Percentiles rank a stretch among this genome's conserved stretches.
Conservation (phyloP, 345 rosid genomes). For the Citropsis articulata region DNA sequence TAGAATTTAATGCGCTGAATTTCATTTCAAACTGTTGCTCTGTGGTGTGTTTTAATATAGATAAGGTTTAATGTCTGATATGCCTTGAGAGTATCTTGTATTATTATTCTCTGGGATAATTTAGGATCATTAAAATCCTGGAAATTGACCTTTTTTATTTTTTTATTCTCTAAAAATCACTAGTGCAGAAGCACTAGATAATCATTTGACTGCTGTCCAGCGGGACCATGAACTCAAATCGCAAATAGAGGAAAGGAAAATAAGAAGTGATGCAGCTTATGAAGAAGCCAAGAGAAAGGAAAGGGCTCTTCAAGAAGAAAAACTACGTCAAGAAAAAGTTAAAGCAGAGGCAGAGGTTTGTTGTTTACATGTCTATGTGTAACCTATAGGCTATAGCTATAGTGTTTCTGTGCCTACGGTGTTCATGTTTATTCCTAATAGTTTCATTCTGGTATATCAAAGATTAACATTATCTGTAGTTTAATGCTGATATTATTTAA, state of each 20-base stretch:
- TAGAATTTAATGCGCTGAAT: neutral
- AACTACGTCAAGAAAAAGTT: conserved; percentile 72
- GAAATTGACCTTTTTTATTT: conserved; percentile 18
- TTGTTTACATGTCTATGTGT: neutral
- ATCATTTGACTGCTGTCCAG: conserved; percentile 81
- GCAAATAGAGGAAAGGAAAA: conserved; percentile 83
- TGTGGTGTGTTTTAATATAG: neutral
- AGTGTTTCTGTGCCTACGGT: neutral
- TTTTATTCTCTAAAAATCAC: conserved; percentile 10
- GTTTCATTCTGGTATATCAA: neutral
- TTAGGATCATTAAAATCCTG: neutral
- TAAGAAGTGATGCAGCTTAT: conserved; percentile 76
- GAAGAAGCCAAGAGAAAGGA: conserved; percentile 90
- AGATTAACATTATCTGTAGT: neutral
- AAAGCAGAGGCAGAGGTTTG: conserved; percentile 89
- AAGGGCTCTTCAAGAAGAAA: conserved; percentile 79
- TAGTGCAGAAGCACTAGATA: conserved; percentile 96
- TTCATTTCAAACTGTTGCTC: neutral
- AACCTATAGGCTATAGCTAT: neutral
- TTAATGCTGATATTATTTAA: neutral
- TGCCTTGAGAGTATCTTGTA: neutral
- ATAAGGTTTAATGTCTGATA: neutral
- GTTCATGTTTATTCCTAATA: neutral
- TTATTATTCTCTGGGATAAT: neutral
- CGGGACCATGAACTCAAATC: conserved; percentile 79